Percentiles rank a stretch among this genome's conserved stretches.
Conservation (phyloP, 257 asterid genomes). For the Scutellaria galericulata region DNA sequence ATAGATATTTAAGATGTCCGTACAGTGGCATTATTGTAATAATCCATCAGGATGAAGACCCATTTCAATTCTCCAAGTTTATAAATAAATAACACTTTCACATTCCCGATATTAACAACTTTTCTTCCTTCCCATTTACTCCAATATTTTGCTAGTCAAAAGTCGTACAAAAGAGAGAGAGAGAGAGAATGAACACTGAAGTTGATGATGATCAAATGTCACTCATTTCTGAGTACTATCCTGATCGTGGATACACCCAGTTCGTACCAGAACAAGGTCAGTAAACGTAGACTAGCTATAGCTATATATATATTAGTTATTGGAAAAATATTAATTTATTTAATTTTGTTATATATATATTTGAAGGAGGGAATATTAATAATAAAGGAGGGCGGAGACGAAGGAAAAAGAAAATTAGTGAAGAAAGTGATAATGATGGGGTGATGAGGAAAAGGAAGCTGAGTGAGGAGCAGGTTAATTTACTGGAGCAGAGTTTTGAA, state of each 20-base stretch:
- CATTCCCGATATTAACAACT: no score
- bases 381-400: conserved; percentile 42
- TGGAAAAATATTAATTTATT: no score
- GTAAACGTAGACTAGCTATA: neutral
- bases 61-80: no score
- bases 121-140: no score
- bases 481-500: conserved; percentile 66
- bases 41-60: no score
- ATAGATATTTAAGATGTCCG: no score
- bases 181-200: conserved; percentile 36
- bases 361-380: conserved; percentile 2
- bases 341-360: neutral
- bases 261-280: conserved; percentile 37
- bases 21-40: no score
- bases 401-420: conserved; percentile 42
- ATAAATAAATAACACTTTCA: no score
- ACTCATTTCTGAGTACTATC: conserved; percentile 51
- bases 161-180: no score
- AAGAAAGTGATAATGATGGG: conserved; percentile 31
- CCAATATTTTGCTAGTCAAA: no score
- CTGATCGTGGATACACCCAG: conserved; percentile 17
- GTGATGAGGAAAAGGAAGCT: conserved; percentile 76
- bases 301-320: neutral
- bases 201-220: conserved; percentile 53
- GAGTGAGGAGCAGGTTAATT: conserved; percentile 65